A percentile compares a stretch with the other conserved stretches of the same genome.
Conservation (phyloP, 495 filamentous ascomycete species). For the Talaromyces wortmannii region DNA sequence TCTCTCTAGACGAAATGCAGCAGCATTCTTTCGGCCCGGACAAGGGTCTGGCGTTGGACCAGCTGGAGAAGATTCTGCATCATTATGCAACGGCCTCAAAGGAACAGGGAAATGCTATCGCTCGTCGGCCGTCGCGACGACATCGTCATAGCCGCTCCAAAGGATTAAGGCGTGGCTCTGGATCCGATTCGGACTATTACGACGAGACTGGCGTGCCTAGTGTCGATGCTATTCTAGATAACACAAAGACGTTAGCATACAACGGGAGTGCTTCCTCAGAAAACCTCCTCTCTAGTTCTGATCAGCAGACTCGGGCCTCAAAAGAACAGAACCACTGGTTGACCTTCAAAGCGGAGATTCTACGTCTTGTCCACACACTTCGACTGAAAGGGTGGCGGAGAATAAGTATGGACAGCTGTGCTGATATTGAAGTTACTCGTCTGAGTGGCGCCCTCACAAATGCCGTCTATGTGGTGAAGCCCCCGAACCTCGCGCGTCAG, state of each 20-base stretch:
- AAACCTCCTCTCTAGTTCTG: slow-evolving; percentile 22
- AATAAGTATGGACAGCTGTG: slow-evolving; percentile 63
- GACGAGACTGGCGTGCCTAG: slow-evolving; percentile 69
- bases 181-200: slow-evolving; percentile 76
- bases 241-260: slow-evolving; percentile 79
- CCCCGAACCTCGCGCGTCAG: slow-evolving; percentile 52
- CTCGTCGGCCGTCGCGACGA: slow-evolving; percentile 21
- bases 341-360: slow-evolving; percentile 82
- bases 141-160: slow-evolving; percentile 20
- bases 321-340: slow-evolving; percentile 66
- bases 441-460: slow-evolving; percentile 95
- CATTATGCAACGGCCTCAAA: slow-evolving; percentile 40
- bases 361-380: slow-evolving; percentile 83
- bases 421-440: slow-evolving; percentile 70
- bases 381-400: slow-evolving; percentile 84
- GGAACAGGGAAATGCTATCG: slow-evolving; percentile 20
- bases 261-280: slow-evolving; percentile 49
- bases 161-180: slow-evolving; percentile 29
- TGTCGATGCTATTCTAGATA: slow-evolving; percentile 78
- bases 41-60: slow-evolving; percentile 56
- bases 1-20: slow-evolving; percentile 16
- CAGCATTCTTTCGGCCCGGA: slow-evolving; percentile 43
- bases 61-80: slow-evolving; percentile 60
- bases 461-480: slow-evolving; percentile 87
- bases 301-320: slow-evolving; percentile 16